Percentiles rank a stretch among this genome's conserved stretches.
phyloP scores from a whole-genome alignment of 2,329 filamentous ascomycete species.

The Hypoxylon rubiginosum region DNA sequence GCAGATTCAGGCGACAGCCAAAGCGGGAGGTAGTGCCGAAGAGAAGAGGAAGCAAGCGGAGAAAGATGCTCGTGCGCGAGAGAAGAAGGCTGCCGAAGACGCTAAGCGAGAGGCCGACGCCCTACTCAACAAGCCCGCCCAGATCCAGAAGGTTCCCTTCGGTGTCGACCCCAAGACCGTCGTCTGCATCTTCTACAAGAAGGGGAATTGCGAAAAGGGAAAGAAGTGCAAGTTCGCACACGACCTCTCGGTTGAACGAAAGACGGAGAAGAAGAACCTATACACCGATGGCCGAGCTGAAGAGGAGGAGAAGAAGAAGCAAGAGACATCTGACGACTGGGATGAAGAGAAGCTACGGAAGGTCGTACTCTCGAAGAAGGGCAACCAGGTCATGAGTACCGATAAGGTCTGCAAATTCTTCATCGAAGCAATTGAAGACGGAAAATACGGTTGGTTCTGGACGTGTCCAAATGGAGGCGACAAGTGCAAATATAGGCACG shows the following conservation, averaged over 20 bases:
- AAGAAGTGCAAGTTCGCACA: conserved; percentile 99
- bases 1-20: conserved; percentile 80
- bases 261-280: conserved; percentile 90
- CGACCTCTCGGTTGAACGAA: conserved; percentile 88
- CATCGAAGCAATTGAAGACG: conserved; percentile 96
- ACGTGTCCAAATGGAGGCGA: conserved; percentile 95
- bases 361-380: conserved; percentile 95
- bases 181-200: conserved; percentile 96
- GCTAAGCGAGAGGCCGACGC: conserved; percentile 84
- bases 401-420: conserved; percentile 99
- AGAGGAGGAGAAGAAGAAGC: conserved; percentile 84
- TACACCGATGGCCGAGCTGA: conserved; percentile 86
- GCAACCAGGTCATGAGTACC: conserved; percentile 93
- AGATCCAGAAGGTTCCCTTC: conserved; percentile 97
- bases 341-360: conserved; percentile 94
- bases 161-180: conserved; percentile 98
- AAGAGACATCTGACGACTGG: conserved; percentile 95
- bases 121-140: conserved; percentile 90
- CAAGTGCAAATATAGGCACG: conserved; percentile 99
- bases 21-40: conserved; percentile 82
- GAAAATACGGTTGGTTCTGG: conserved; percentile 99
- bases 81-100: conserved; percentile 91
- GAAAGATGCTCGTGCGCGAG: conserved; percentile 78
- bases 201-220: conserved; percentile 96
- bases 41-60: conserved; percentile 84